Conservation (phyloP, 2,329 filamentous ascomycete species). For the Claviceps fusiformis region DNA sequence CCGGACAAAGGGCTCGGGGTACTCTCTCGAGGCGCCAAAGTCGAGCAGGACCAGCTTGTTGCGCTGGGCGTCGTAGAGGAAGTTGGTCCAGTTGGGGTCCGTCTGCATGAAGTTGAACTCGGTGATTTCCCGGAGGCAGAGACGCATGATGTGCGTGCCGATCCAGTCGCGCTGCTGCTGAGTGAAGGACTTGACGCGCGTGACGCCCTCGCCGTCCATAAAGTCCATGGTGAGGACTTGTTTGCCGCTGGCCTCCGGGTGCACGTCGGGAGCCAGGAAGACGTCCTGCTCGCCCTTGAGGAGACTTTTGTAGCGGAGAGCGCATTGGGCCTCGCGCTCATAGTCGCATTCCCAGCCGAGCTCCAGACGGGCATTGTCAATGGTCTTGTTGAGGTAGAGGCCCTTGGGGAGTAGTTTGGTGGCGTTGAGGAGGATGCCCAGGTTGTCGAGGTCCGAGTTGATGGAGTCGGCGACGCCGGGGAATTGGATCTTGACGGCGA, state of each 20-base stretch:
- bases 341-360: slow-evolving; percentile 98
- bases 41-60: slow-evolving; percentile 80
- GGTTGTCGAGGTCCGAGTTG: slow-evolving; percentile 88
- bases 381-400: slow-evolving; percentile 91
- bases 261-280: slow-evolving; percentile 70
- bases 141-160: slow-evolving; percentile 79
- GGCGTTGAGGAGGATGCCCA: slow-evolving; percentile 79
- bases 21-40: slow-evolving; percentile 86
- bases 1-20: slow-evolving; percentile 62
- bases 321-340: slow-evolving; percentile 71
- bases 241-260: slow-evolving; percentile 65
- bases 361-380: slow-evolving; percentile 84
- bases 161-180: slow-evolving; percentile 92
- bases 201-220: slow-evolving; percentile 76
- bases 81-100: slow-evolving; percentile 99
- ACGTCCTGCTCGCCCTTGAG: slow-evolving; percentile 51
- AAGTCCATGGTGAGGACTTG: slow-evolving; percentile 90
- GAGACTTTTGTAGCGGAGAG: slow-evolving; percentile 59
- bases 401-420: slow-evolving; percentile 83
- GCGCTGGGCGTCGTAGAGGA: slow-evolving; percentile 66
- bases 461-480: slow-evolving; percentile 93
- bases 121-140: slow-evolving; percentile 84
- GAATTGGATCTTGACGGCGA: slow-evolving; percentile 96
- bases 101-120: slow-evolving; percentile 99
- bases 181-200: slow-evolving; percentile 59